Percentiles rank a stretch among this genome's conserved stretches.
Conservation (phyloP, 257 asterid species). For the Leptodermis oblonga region DNA sequence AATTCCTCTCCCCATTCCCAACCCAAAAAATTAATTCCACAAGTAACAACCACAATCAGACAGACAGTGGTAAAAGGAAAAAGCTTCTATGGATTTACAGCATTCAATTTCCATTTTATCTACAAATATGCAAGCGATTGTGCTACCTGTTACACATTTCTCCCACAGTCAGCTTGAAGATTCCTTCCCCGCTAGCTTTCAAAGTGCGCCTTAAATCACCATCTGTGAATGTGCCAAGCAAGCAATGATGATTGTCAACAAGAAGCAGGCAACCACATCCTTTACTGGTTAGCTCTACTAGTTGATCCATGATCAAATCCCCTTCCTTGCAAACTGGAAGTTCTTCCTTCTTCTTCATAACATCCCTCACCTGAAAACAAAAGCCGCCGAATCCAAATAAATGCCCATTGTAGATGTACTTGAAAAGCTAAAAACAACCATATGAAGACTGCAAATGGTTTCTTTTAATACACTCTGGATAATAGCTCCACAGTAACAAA, state of each 20-base stretch:
- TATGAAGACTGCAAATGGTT: background rate
- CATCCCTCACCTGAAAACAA: slow-evolving; percentile 71
- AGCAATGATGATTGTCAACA: slow-evolving; percentile 48
- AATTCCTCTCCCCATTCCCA: background rate
- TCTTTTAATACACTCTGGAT: background rate
- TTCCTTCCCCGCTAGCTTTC: slow-evolving; percentile 84
- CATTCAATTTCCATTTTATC: background rate
- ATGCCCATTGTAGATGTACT: background rate
- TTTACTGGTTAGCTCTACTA: slow-evolving; percentile 86
- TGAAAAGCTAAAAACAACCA: background rate
- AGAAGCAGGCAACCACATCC: slow-evolving; percentile 96
- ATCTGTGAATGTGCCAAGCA: slow-evolving; percentile 89
- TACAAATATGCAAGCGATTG: background rate
- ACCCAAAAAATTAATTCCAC: no score
- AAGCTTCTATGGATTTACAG: background rate
- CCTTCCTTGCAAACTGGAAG: slow-evolving; percentile 82
- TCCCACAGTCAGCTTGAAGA: slow-evolving; percentile 88
- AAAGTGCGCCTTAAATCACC: slow-evolving; percentile 86
- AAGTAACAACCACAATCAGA: background rate
- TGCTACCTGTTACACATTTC: slow-evolving; percentile 87
- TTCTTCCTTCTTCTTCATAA: slow-evolving; percentile 78
- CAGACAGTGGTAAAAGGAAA: background rate
- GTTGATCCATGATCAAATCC: slow-evolving; percentile 87
- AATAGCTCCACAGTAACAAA: background rate
- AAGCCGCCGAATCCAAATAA: slow-evolving; percentile 1